Evolutionary conservation across 495 filamentous ascomycete species (phyloP).

Genomic region (Annulohypoxylon moriforme): DNA sequence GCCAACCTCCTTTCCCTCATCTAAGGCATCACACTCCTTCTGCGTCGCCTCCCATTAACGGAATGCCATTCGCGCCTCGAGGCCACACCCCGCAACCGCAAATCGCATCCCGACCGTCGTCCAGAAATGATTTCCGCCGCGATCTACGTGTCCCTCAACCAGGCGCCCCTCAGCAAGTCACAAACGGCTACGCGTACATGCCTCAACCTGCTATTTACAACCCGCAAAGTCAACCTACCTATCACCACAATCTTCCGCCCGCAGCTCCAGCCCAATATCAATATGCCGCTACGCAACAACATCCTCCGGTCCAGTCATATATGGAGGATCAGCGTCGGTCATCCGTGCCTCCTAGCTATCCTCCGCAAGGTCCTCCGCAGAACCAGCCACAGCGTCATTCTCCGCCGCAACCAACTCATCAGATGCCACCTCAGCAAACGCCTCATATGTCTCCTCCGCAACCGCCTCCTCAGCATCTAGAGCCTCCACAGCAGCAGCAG

Average conservation of each 20-base stretch:
- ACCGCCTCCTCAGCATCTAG: constrained; percentile 54
- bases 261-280: constrained; percentile 65
- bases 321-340: constrained; percentile 74
- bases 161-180: constrained; percentile 62
- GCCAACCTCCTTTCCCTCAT: constrained; percentile 77
- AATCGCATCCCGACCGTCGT: constrained; percentile 80
- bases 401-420: constrained; percentile 56
- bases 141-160: constrained; percentile 77
- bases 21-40: constrained; percentile 86
- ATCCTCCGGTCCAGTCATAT: constrained; percentile 67
- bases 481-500: constrained; percentile 54
- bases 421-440: constrained; percentile 62
- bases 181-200: constrained; percentile 87
- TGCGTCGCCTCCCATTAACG: constrained; percentile 91
- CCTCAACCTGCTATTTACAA: constrained; percentile 87
- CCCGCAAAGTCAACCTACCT: constrained; percentile 68
- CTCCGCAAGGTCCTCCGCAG: constrained; percentile 55
- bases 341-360: constrained; percentile 69
- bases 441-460: constrained; percentile 58
- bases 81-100: constrained; percentile 85
- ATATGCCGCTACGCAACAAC: constrained; percentile 52
- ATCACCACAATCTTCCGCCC: constrained; percentile 58
- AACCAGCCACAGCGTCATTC: constrained; percentile 46
- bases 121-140: constrained; percentile 78
- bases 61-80: constrained; percentile 73